Conservation (phyloP, 768 basidiomycete species). For the Candolleomyces efflorescens region DNA sequence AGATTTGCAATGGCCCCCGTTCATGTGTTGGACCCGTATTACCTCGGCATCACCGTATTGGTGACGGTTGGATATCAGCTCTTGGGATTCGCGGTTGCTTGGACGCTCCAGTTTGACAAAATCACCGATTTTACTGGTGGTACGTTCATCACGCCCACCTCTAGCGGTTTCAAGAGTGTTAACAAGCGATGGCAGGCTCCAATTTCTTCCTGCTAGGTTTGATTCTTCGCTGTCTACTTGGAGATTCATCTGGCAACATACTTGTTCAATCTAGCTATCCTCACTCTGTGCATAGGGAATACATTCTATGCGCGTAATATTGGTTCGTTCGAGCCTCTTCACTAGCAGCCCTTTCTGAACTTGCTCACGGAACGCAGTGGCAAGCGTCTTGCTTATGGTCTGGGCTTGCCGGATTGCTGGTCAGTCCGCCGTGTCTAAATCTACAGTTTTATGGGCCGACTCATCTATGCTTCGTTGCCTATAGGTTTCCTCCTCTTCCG, state of each 20-base stretch:
- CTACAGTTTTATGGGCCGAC: background rate
- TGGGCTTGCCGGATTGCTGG: constrained; percentile 62
- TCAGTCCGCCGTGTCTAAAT: constrained; percentile 14
- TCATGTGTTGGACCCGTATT: constrained; percentile 46
- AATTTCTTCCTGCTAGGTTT: constrained; percentile 64
- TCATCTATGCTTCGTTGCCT: background rate
- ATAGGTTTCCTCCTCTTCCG: constrained; percentile 62
- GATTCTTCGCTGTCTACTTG: background rate
- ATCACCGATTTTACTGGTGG: constrained; percentile 68
- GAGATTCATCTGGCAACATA: background rate
- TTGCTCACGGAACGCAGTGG: constrained; percentile 25
- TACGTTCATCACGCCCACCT: constrained; percentile 14
- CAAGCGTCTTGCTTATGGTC: constrained; percentile 56
- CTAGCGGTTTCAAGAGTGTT: background rate
- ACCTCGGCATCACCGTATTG: constrained; percentile 45
- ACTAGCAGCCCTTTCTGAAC: background rate
- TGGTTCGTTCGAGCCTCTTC: constrained; percentile 14
- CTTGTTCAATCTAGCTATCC: constrained; percentile 35
- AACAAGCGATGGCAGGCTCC: constrained; percentile 33
- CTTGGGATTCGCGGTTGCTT: constrained; percentile 60
- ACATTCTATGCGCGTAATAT: constrained; percentile 59
- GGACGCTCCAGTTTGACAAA: constrained; percentile 69
- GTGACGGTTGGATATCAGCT: constrained; percentile 58
- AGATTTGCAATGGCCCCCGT: constrained; percentile 28
- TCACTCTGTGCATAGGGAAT: constrained; percentile 59